Base-by-base conservation (phyloP, 1,139 yeast genomes). In the Yamadazyma triangularis region DNA sequence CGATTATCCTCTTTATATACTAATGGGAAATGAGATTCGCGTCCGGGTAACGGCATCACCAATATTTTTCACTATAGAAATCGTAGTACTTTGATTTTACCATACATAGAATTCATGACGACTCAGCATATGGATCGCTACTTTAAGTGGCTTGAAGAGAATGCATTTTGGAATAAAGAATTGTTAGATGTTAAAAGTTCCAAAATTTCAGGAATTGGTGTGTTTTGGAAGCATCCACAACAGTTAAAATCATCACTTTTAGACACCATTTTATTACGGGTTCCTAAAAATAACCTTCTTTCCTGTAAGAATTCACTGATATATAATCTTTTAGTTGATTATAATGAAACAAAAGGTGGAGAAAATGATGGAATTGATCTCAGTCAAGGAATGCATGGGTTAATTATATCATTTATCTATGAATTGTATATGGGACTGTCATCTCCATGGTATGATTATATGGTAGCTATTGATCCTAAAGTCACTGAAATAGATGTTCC, bases 361-460 rank as follows among this genome's bases (percentile, higher is more conserved):
- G 23, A 21, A 4, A 36, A 33, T 7, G n/a, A n/a, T n/a, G n/a
- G n/a, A n/a, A 41, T 82, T 6, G 72, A 70, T 22, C 38, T 60
- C 14, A 42, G 56, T 2, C 24, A 35, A 6, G 91, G 91, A 0
- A 76, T 85, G 66, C 68, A 74, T 28, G 82, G 81, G 0, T 60
- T 87, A 31, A 74, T 83, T 9, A 45, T 86, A 8, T 77, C 89
- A 0, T 83, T 77, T 38, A 66, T 87, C 24, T 87, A 84, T 50
- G 97, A 89, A 50, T 58, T 68, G 34, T 43, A 56, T 4, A 36
- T 51, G 28, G 77, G 75, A 2, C 57, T 63, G 11, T 48, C 56
- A 3, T 82, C 94, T 10, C 96, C 95, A 3, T 89, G 96, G 96
- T 65, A 41, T 41, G 65, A 63, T 3, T 89, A 82, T 50, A 60